Percentiles rank a stretch among this genome's conserved stretches.
Conservation (phyloP, 768 basidiomycete genomes). For the Mycena epipterygia region DNA sequence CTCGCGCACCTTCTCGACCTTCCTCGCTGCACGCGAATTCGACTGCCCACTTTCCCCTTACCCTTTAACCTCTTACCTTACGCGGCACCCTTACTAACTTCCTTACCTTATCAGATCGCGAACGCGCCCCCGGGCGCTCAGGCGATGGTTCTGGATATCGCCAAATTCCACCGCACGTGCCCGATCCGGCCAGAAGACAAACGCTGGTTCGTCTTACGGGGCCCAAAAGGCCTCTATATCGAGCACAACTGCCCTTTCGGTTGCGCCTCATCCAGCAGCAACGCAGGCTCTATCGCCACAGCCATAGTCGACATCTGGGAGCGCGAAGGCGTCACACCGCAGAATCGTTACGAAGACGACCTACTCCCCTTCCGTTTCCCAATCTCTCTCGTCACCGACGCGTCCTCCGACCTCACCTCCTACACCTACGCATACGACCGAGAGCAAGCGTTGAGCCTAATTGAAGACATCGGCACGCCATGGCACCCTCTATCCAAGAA, state of each 20-base stretch:
- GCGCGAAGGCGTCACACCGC: slow-evolving; percentile 33
- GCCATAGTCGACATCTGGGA: slow-evolving; percentile 46
- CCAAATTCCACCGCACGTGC: slow-evolving; percentile 51
- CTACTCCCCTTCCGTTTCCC: slow-evolving; percentile 39
- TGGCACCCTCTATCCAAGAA: neutral
- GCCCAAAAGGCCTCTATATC: slow-evolving; percentile 42
- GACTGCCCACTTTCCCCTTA: neutral
- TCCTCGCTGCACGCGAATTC: neutral
- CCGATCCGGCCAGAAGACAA: slow-evolving; percentile 50
- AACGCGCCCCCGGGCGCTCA: slow-evolving; percentile 7
- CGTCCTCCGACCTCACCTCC: neutral
- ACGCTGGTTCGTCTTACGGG: slow-evolving; percentile 47
- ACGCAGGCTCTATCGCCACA: slow-evolving; percentile 47
- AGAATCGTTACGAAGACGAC: slow-evolving; percentile 49
- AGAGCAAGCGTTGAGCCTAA: slow-evolving; percentile 22
- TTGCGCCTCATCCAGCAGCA: slow-evolving; percentile 45
- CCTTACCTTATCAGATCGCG: slow-evolving; percentile 11
- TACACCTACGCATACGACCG: neutral
- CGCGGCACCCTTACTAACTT: slow-evolving; percentile 29
- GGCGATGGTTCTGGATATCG: slow-evolving; percentile 41
- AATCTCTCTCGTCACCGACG: neutral
- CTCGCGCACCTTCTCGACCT: neutral
- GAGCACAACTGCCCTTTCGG: slow-evolving; percentile 51
- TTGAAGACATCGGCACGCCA: slow-evolving; percentile 20
- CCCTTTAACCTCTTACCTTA: neutral